Percentiles rank a stretch among this genome's conserved stretches.
Evolutionary conservation across 352 stramenopile species (phyloP).

Genomic region (Phytophthora palmivora): DNA sequence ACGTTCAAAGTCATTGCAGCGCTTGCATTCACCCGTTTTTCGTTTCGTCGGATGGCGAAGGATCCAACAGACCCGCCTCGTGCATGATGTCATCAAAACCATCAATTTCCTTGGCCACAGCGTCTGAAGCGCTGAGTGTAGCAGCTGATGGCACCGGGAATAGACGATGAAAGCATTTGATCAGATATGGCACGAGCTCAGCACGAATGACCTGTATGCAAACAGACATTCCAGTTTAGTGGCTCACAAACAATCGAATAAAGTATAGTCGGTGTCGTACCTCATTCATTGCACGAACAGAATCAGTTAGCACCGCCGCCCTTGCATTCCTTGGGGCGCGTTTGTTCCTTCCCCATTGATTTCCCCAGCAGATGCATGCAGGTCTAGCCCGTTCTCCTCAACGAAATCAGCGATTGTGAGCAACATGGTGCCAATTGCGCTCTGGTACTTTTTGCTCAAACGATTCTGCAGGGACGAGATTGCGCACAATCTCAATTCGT

Average conservation of each 20-base stretch:
- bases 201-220: conserved; percentile 51
- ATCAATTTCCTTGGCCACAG: conserved; percentile 36
- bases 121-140: conserved; percentile 23
- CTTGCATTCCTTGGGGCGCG: conserved; percentile 31
- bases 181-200: conserved; percentile 71
- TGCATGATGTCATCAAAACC: conserved; percentile 57
- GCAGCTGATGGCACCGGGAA: conserved; percentile 50
- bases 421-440: conserved; percentile 55
- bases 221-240: conserved; percentile 8
- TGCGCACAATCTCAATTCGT: conserved; percentile 83
- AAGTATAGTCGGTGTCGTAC: conserved; percentile 26
- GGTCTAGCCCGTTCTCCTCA: conserved; percentile 54
- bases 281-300: conserved; percentile 66
- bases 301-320: conserved; percentile 37
- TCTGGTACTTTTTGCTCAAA: conserved; percentile 64
- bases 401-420: conserved; percentile 64
- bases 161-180: conserved; percentile 77
- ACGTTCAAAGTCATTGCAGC: background rate
- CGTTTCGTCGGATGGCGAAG: conserved; percentile 8
- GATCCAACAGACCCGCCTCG: conserved; percentile 43
- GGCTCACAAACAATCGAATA: background rate
- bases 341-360: conserved; percentile 12
- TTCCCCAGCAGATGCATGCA: conserved; percentile 22
- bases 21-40: conserved; percentile 39
- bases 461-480: conserved; percentile 70